Base-by-base conservation (phyloP, 805 yeast species). In the Barnettozyma vustinii region DNA sequence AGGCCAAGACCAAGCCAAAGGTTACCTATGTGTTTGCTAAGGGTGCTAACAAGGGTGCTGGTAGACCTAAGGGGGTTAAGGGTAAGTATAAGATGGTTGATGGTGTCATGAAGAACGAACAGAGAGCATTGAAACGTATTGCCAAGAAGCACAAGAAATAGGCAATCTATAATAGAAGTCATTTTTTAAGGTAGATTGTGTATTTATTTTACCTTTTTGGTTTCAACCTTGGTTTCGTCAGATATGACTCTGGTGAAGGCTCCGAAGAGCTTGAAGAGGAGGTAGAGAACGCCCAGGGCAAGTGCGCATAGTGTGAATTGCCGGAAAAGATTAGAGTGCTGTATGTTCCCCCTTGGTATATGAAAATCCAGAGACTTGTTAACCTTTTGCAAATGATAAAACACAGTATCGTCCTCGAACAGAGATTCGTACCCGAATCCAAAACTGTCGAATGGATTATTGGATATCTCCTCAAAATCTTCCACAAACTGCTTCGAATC, bases 71-170 rank as follows among this genome's bases (percentile, higher is more conserved):
- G 71, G 99, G 99, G 67, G 81, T 94, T 58, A 89, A 83, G 68
- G 99, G 99, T 71, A 90, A 88, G 67, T 94, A 94, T 74, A 94
- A 88, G 84, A 94, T 94, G 99, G 98, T 94, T 59, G 99, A 94
- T 70, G 98, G 98, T 75, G 87, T 84, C 19, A 75, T 89, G 85
- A 94, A 94, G 87, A 94, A 94, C 68, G 99, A 94, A 71, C 91
- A 86, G 76, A 77, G 99, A 57, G 97, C 98, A 13, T 74, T 92
- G 63, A 83, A 79, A 63, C 83, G 98, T 66, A 87, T 91, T 57
- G 86, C 89, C 23, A 94, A 91, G 77, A 89, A 87, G 73, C 76
- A 84, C 62, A 86, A 80, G 70, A 84, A 84, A 66, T 71, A 66
- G 61, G 12, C 19, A 39, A 9, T 21, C 9, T 8, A 2, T 3